Conservation (phyloP, 495 filamentous ascomycete species). For the Viridothelium virens region DNA sequence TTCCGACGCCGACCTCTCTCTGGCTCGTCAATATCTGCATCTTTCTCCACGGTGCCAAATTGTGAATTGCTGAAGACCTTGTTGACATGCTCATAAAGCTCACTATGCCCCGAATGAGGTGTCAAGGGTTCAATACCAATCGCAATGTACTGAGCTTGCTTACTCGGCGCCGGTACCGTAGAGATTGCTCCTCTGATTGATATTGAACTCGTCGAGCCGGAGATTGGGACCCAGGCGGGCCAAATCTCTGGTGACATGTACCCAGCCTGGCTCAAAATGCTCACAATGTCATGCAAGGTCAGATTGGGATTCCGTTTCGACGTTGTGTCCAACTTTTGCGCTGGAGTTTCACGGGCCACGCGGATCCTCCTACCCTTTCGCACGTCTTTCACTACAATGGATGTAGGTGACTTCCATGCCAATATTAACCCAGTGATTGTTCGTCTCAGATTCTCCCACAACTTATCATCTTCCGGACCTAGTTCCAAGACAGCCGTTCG, state of each 20-base stretch:
- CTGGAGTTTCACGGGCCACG: neutral
- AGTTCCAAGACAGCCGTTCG: conserved; percentile 45
- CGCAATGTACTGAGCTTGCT: conserved; percentile 70
- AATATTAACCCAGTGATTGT: conserved; percentile 57
- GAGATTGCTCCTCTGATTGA: conserved; percentile 62
- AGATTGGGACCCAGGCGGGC: conserved; percentile 58
- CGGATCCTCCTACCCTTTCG: conserved; percentile 12
- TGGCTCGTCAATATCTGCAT: conserved; percentile 28
- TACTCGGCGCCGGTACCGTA: conserved; percentile 59
- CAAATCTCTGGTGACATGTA: conserved; percentile 46
- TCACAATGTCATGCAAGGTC: conserved; percentile 26
- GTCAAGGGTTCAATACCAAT: conserved; percentile 50
- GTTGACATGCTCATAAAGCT: conserved; percentile 75
- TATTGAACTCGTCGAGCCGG: conserved; percentile 53
- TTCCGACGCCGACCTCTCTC: conserved; percentile 35
- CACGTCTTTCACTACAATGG: conserved; percentile 35
- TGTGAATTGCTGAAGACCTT: conserved; percentile 64
- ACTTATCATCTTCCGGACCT: conserved; percentile 52
- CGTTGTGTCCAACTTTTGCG: neutral
- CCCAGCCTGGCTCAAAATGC: conserved; percentile 56
- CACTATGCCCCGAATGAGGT: conserved; percentile 46
- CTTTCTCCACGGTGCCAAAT: conserved; percentile 60
- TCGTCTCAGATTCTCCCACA: conserved; percentile 61
- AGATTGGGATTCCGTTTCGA: conserved; percentile 3
- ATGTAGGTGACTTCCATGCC: conserved; percentile 44